These are phyloP conservation scores for Pyrenophora tritici-repentis DNA, from an alignment of 2,329 filamentous ascomycete species.

Conservation along the genomic window DNA sequence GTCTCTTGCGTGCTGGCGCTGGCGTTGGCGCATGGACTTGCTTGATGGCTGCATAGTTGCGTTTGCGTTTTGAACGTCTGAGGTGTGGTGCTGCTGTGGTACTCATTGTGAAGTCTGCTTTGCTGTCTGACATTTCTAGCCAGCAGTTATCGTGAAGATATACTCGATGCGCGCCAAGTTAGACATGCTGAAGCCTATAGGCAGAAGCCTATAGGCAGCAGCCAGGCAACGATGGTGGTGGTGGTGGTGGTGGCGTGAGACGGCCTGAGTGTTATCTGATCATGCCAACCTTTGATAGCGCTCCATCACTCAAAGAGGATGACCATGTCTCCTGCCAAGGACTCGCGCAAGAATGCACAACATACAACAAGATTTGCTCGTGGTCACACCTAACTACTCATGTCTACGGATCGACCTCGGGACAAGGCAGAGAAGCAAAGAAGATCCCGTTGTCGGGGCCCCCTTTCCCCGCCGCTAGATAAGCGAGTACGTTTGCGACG, in stretches of 20 bases:
- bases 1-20: background rate
- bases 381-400: background rate
- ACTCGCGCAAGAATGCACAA: background rate
- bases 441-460: background rate
- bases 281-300: background rate
- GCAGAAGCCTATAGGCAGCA: constrained; percentile 4
- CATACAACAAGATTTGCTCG: background rate
- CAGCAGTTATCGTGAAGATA: background rate
- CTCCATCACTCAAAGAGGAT: background rate
- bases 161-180: background rate
- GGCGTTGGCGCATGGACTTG: no score
- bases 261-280: background rate
- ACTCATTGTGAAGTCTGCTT: background rate
- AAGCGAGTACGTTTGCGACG: background rate
- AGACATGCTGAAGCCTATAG: no score
- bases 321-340: no score
- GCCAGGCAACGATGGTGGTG: constrained; percentile 4
- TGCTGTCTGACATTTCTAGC: background rate
- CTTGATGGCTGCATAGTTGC: background rate
- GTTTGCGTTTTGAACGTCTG: constrained; percentile 7
- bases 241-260: background rate
- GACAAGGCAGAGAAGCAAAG: no score
- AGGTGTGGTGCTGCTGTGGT: background rate
- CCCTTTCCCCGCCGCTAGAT: background rate
- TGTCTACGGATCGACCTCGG: no score